Evolutionary conservation across 192 early-diverging fungal genomes (phyloP).

Genomic region (Lobosporangium transversale): DNA sequence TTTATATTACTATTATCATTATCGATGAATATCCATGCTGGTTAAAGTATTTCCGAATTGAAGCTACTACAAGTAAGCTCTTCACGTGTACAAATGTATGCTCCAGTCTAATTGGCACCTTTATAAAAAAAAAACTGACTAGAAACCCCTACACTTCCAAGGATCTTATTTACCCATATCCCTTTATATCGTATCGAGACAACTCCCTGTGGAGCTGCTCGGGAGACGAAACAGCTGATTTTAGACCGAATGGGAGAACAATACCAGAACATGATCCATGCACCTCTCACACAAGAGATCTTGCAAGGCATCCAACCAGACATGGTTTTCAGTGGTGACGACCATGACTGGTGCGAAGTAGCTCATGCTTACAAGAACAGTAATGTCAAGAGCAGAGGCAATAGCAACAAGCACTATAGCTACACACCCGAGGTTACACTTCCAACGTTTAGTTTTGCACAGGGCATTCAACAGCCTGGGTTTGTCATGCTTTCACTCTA

Average conservation of each 20-base stretch:
- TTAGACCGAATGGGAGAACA: slow-evolving; percentile 79
- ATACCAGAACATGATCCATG: slow-evolving; percentile 85
- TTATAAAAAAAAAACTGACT: no score
- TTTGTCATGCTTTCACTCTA: slow-evolving; percentile 52
- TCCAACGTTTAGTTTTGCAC: slow-evolving; percentile 74
- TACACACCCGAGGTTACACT: slow-evolving; percentile 58
- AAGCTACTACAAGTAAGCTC: neutral
- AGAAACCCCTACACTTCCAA: slow-evolving; percentile 45
- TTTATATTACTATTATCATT: no score
- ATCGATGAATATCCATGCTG: no score
- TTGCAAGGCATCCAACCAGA: slow-evolving; percentile 68
- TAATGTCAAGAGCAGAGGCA: no score
- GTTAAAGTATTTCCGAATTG: no score
- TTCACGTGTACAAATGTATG: neutral
- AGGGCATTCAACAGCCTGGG: slow-evolving; percentile 68
- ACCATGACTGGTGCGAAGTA: slow-evolving; percentile 91
- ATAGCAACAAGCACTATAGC: no score
- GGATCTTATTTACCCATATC: slow-evolving; percentile 88
- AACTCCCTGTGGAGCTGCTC: slow-evolving; percentile 75
- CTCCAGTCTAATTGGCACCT: neutral
- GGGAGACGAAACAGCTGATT: slow-evolving; percentile 61
- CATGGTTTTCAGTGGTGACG: slow-evolving; percentile 89
- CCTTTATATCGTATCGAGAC: slow-evolving; percentile 79
- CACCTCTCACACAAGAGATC: slow-evolving; percentile 65
- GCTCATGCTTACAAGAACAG: slow-evolving; percentile 49